Base-by-base conservation (phyloP, 345 rosid species). In the Eutrema japonicum region DNA sequence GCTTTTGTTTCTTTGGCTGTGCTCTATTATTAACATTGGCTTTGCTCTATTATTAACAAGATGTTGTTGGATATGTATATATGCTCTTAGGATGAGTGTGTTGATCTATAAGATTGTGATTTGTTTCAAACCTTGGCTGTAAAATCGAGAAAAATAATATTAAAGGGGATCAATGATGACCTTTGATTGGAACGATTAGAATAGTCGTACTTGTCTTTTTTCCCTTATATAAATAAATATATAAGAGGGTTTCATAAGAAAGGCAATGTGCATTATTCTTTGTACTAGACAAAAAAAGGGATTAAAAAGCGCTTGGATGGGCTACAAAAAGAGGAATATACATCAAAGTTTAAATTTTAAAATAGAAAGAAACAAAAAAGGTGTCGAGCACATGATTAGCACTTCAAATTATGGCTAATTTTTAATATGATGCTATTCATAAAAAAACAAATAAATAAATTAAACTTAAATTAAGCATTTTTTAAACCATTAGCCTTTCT, bases 101-200 rank as follows among this genome's bases (percentile, higher is more conserved):
- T 47, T 59, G 73, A 56, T 48, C 69, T 26, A 36, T 48, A 45
- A 56, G 64, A 45, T 42, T 42, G 70, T 42, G 48, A 60, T 51
- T 62, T 75, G 70, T 80, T 80, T 68, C 70, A 64, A 83, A 83
- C 84, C 82, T 78, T 77, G 79, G 84, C 86, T 84, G 86, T 56
- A 61, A 67, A 70, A 72, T 55, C 71, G 62, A 53, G 66, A 12
- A 38, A 29, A 27, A 2, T 16, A 3, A 32, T 41, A 42, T 41
- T 50, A 68, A 42, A 68, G 29, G 14, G 2, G 52, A 40, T 50
- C 30, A 75, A 60, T 75, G 69, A 75, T 75, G 68, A 50, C 29
- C 63, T 68, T 61, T 38, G 50, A 51, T 68, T 60, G 41, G 54
- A 75, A 48, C 32, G 46, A 30, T 49, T 41, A 32, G 8, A 74